These are phyloP conservation scores for Leptographium wingfieldii DNA, from an alignment of 2,329 filamentous ascomycete genomes.

Conservation along the genomic window DNA sequence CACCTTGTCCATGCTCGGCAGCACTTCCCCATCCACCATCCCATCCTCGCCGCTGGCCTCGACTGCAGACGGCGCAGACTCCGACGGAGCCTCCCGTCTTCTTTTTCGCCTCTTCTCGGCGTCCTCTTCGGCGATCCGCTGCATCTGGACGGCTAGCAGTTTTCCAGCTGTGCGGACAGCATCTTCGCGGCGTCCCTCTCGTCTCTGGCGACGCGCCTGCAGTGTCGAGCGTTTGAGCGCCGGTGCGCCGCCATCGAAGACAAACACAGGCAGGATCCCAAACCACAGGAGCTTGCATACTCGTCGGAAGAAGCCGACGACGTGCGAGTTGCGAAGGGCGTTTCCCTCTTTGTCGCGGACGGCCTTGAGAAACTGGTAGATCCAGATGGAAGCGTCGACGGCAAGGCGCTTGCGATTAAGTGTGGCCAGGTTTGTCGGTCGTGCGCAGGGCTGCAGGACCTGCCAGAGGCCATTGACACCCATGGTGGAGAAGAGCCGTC, in stretches of 20 bases:
- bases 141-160: slow-evolving; percentile 87
- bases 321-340: slow-evolving; percentile 85
- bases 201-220: slow-evolving; percentile 58
- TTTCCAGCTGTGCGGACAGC: slow-evolving; percentile 83
- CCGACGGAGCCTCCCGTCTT: slow-evolving; percentile 23
- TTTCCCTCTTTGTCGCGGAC: slow-evolving; percentile 98
- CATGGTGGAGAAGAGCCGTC: slow-evolving; percentile 38
- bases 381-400: slow-evolving; percentile 98
- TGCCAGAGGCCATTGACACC: slow-evolving; percentile 98
- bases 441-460: slow-evolving; percentile 85
- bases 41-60: slow-evolving; percentile 28
- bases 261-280: slow-evolving; percentile 91
- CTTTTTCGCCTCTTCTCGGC: slow-evolving; percentile 48
- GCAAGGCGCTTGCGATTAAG: slow-evolving; percentile 93
- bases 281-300: slow-evolving; percentile 97
- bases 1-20: slow-evolving; percentile 55
- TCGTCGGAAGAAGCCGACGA: slow-evolving; percentile 94
- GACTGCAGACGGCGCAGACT: slow-evolving; percentile 29
- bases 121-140: slow-evolving; percentile 78
- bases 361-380: slow-evolving; percentile 98
- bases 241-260: slow-evolving; percentile 94
- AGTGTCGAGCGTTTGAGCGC: slow-evolving; percentile 86
- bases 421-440: slow-evolving; percentile 90
- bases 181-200: slow-evolving; percentile 88
- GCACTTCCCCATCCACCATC: slow-evolving; percentile 45